Conservation (phyloP, 352 stramenopile species). For the Phytophthora brassicae region DNA sequence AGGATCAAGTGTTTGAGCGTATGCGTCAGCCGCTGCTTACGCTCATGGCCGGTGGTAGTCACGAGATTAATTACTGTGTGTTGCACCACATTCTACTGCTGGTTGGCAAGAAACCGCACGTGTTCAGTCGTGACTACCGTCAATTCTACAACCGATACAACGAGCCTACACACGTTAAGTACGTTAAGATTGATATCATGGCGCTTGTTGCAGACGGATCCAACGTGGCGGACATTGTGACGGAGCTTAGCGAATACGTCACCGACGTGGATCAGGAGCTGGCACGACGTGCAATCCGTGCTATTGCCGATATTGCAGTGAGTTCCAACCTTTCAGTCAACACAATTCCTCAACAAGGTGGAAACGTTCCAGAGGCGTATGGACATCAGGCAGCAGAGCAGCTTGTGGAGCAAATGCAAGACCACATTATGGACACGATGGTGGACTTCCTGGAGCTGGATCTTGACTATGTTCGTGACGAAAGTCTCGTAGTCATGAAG, state of each 20-base stretch:
- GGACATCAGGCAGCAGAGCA: slow-evolving; percentile 64
- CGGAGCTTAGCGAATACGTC: slow-evolving; percentile 97
- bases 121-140: slow-evolving; percentile 98
- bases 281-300: slow-evolving; percentile 89
- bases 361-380: slow-evolving; percentile 57
- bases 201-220: slow-evolving; percentile 93
- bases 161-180: slow-evolving; percentile 98
- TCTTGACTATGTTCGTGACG: slow-evolving; percentile 94
- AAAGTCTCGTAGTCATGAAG: slow-evolving; percentile 96
- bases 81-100: slow-evolving; percentile 97
- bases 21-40: slow-evolving; percentile 97
- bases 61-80: slow-evolving; percentile 95
- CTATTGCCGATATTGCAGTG: slow-evolving; percentile 93
- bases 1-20: slow-evolving; percentile 88
- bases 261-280: slow-evolving; percentile 94
- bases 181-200: slow-evolving; percentile 97
- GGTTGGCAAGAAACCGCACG: slow-evolving; percentile 91
- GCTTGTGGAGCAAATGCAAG: slow-evolving; percentile 73
- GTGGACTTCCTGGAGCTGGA: slow-evolving; percentile 98
- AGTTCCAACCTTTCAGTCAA: slow-evolving; percentile 70
- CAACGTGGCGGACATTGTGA: slow-evolving; percentile 96
- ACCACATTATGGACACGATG: slow-evolving; percentile 91
- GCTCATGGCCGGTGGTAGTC: slow-evolving; percentile 93
- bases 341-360: slow-evolving; percentile 37
- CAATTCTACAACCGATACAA: slow-evolving; percentile 98